phyloP scores from a whole-genome alignment of 208 protist genomes.

The Vickermania ingenoplastis region DNA sequence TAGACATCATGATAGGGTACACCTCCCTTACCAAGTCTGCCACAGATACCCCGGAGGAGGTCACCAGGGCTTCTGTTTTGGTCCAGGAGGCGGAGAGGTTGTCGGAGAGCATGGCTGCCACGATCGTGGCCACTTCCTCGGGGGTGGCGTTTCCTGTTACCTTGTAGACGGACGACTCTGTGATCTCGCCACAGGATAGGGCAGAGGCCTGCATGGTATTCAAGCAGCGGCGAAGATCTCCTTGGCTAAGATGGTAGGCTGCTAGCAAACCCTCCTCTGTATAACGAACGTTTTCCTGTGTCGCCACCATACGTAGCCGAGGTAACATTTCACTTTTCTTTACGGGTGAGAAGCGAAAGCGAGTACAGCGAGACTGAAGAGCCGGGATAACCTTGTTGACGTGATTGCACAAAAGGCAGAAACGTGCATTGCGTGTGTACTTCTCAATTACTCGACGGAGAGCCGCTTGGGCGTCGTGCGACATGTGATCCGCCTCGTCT shows the following conservation, averaged over 20 bases:
- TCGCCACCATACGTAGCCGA: conserved; percentile 77
- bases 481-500: conserved; percentile 99
- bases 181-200: conserved; percentile 58
- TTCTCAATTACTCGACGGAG: conserved; percentile 98
- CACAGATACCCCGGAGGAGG: conserved; percentile 56
- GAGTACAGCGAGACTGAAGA: conserved; percentile 96
- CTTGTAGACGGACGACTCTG: conserved; percentile 68
- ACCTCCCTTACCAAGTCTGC: conserved; percentile 67
- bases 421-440: conserved; percentile 96
- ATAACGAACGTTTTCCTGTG: conserved; percentile 71
- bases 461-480: conserved; percentile 95
- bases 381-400: conserved; percentile 94
- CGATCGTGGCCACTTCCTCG: conserved; percentile 52
- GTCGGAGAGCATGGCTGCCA: conserved; percentile 57
- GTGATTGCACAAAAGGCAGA: conserved; percentile 99
- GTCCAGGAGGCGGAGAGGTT: conserved; percentile 55
- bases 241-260: conserved; percentile 88
- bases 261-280: conserved; percentile 84
- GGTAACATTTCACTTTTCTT: conserved; percentile 68
- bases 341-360: conserved; percentile 97
- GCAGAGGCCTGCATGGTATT: conserved; percentile 95
- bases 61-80: conserved; percentile 33
- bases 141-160: conserved; percentile 82
- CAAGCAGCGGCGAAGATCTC: conserved; percentile 96
- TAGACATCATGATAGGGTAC: conserved; percentile 70